phyloP scores from a whole-genome alignment of 495 filamentous ascomycete genomes.

The Cudoniella acicularis region DNA sequence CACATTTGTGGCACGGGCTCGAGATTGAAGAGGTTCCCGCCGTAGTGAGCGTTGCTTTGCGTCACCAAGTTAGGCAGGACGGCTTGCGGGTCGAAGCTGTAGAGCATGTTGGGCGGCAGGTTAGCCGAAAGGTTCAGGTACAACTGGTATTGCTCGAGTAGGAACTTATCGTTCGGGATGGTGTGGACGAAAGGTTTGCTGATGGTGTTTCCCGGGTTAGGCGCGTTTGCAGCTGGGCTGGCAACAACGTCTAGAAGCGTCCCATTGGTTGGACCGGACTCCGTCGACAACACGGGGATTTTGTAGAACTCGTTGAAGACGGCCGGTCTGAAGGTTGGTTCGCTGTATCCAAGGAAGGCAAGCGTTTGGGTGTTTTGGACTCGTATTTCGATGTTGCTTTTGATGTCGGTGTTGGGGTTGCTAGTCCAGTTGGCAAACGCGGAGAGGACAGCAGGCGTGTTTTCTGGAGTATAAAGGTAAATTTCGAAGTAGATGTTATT shows the following conservation, averaged over 20 bases:
- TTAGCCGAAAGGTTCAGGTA: background rate
- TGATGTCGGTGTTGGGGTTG: background rate
- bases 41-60: background rate
- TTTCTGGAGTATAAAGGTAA: background rate
- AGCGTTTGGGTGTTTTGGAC: background rate
- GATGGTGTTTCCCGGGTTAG: background rate
- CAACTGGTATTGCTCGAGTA: background rate
- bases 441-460: background rate
- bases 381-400: background rate
- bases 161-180: background rate
- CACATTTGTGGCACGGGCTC: background rate
- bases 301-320: background rate
- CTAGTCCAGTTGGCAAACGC: background rate
- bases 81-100: background rate
- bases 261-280: background rate
- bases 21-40: background rate
- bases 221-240: background rate
- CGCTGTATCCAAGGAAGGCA: background rate
- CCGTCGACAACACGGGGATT: background rate
- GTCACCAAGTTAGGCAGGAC: background rate
- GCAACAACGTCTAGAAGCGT: background rate
- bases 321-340: background rate
- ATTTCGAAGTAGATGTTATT: background rate
- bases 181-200: background rate
- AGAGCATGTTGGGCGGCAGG: background rate